Base-by-base conservation (phyloP, 2,329 filamentous ascomycete species). In the Aspergillus caelatus region DNA sequence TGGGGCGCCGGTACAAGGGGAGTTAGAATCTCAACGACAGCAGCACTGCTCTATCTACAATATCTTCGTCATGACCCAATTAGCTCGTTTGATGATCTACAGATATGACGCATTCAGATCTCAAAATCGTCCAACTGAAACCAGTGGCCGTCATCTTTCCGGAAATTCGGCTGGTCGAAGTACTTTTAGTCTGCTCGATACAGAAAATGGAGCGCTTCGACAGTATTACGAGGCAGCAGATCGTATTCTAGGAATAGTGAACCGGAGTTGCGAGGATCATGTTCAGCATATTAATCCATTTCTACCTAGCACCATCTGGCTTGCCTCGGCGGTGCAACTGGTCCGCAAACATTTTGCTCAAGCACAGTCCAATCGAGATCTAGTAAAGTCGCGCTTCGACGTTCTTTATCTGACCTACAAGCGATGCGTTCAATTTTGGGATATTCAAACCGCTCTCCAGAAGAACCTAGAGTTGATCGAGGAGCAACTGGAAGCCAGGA, bases 31-130 rank as follows among this genome's bases (percentile, higher is more conserved):
- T 12, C 32, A 43, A 9, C 69, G 71, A 14, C 72, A 75, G 39
- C 61, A 66, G 11, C 73, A 77, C 60, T 70, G 67, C 50, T 65
- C 66, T 32, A 72, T 74, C 10, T 77, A 77, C 67, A 71, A 70
- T 54, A 74, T 78, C 12, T 71, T 75, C 62, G 50, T 77, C 36
- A 77, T 78, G 75, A 72, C 68, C 0, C 74, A 78, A 62, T 71
- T 78, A 11, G 69, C 74, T 14, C 67, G 71, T 10, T 67, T 78
- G 57, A 77, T 78, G 76, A 73, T 75, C 34, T 65, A 39, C 16
- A 16, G 74, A 46, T 72, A 75, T 60, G 67, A 75, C 46, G 65
- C 54, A 39, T 56, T 56, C 12, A 23, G 34, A 75, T 19, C 77
- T 74, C 59, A 60, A 68, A 60, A 67, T 23, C 43, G 10, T 45